Base-by-base conservation (phyloP, 1,139 yeast genomes). In the Magnusiomyces paraingens region DNA sequence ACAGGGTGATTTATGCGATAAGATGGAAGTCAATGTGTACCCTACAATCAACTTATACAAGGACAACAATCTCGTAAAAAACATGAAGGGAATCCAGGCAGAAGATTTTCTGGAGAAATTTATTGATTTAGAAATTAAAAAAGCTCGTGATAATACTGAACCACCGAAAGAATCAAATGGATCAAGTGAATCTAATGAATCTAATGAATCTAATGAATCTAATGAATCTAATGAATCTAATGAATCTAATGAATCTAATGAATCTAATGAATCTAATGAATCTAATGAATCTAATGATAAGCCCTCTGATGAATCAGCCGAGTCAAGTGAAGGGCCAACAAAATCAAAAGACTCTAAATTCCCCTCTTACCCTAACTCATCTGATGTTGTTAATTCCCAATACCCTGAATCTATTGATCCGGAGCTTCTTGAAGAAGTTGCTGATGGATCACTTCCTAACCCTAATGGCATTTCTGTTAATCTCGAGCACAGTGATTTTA, bases 1-100 rank as follows among this genome's bases (percentile, higher is more conserved):
- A 40, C 61, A 70, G 35, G 75, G 74, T 6, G 77, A 74, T 56
- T 56, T 73, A 49, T 74, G 78, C 57, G 55, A 51, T n/a, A 59
- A 61, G 21, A 57, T 62, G 52, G 61, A 59, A 2, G 61, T 74
- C 48, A 22, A 39, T 12, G 65, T 63, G 1, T 73, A 65, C 57
- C 78, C 78, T 1, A 56, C 67, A 2, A 52, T 73, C 47, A 58
- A 62, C 29, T 61, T 73, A 14, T 73, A 59, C 61, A 58, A 62
- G 46, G 64, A 72, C 50, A 76, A 73, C 12, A 52, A 59, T 54
- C 46, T 52, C 39, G 56, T 64, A n/a, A 68, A 69, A 18, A 29
- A 26, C 1, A 18, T 46, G 15, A 42, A 40, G 20, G 57, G 57
- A 8, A 52, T 29, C 26, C 40, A 32, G 6, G 10, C 29, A 15